Evolutionary conservation across 768 basidiomycete genomes (phyloP).

Genomic region (Lentinula sp.): DNA sequence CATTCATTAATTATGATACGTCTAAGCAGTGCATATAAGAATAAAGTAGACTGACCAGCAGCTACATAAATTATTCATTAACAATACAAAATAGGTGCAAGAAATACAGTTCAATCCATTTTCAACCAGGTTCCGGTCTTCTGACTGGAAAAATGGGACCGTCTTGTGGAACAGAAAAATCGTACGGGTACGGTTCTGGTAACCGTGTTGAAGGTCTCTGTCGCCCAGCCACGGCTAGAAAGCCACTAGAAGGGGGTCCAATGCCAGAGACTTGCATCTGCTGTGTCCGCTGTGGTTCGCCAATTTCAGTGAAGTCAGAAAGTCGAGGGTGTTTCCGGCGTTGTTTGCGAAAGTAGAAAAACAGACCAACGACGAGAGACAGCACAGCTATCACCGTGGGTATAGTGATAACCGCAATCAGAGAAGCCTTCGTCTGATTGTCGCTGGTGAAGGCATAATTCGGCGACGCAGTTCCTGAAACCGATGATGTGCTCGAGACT

Average conservation of each 20-base stretch:
- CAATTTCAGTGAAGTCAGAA: background rate
- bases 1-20: background rate
- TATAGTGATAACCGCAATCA: slow-evolving; percentile 14
- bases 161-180: background rate
- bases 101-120: background rate
- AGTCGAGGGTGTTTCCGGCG: background rate
- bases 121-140: background rate
- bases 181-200: background rate
- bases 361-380: slow-evolving; percentile 12
- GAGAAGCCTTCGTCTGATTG: slow-evolving; percentile 2
- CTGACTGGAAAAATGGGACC: background rate
- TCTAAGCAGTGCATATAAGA: background rate
- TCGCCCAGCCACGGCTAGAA: background rate
- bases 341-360: slow-evolving; percentile 12
- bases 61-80: background rate
- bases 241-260: background rate
- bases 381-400: slow-evolving; percentile 11
- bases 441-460: background rate
- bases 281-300: background rate
- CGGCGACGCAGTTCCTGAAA: background rate
- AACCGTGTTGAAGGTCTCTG: background rate
- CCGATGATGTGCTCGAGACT: background rate
- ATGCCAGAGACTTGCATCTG: background rate
- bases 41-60: background rate
- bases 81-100: background rate